Conservation (phyloP, 2,329 filamentous ascomycete genomes). For the Paecilomyces dactylethromorphus region DNA sequence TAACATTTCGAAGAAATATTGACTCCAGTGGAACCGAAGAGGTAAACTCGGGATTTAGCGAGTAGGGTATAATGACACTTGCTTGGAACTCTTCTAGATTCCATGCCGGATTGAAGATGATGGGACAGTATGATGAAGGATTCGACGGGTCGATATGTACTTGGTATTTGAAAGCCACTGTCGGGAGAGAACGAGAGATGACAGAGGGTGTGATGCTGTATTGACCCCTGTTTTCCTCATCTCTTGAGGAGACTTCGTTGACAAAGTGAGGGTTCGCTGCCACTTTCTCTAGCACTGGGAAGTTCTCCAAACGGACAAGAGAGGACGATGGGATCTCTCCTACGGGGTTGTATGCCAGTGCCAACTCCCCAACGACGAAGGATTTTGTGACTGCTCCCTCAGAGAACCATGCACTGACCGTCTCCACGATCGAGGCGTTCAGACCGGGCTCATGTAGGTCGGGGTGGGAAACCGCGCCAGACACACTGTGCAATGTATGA, state of each 20-base stretch:
- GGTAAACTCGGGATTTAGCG: conserved; percentile 65
- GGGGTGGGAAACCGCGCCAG: conserved; percentile 68
- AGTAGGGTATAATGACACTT: conserved; percentile 79
- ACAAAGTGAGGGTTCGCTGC: conserved; percentile 92
- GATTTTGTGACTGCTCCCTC: conserved; percentile 64
- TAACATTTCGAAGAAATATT: conserved; percentile 66
- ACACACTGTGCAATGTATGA: conserved; percentile 65
- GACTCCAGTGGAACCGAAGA: conserved; percentile 35
- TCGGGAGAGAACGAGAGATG: conserved; percentile 57
- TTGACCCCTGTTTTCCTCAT: conserved; percentile 62
- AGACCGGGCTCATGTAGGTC: conserved; percentile 74
- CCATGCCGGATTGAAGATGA: conserved; percentile 71
- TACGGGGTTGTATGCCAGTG: conserved; percentile 65
- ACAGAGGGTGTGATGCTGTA: conserved; percentile 70
- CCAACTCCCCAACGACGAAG: conserved; percentile 80
- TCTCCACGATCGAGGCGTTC: conserved; percentile 85
- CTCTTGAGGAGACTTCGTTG: conserved; percentile 49
- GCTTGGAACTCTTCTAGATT: conserved; percentile 78
- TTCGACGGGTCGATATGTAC: conserved; percentile 62
- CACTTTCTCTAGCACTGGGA: conserved; percentile 79
- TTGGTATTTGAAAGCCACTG: conserved; percentile 88
- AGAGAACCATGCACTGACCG: conserved; percentile 78
- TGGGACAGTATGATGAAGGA: conserved; percentile 57
- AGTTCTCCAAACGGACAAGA: conserved; percentile 82
- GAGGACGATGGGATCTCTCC: conserved; percentile 31